Evolutionary conservation across 306 rosid genomes (phyloP), one percentile per base, ranked within the genome.

Genomic region (Canavalia gladiata): DNA sequence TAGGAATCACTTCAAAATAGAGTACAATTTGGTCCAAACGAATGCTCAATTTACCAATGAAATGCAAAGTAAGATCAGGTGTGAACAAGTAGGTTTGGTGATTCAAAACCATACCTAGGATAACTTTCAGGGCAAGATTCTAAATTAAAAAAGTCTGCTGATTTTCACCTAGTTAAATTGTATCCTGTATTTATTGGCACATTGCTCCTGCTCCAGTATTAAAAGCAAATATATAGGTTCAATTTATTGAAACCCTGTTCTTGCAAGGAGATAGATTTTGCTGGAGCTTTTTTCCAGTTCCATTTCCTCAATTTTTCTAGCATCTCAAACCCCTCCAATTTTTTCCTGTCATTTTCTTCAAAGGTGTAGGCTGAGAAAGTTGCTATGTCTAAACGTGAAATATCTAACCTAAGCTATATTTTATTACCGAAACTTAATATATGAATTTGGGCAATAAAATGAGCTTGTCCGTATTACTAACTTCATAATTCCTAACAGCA

Each of bases 401-500:
- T 43, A 80, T 74, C 59, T 8, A 35, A 49, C 43, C 54, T 58
- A 41, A 1, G 41, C 41, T n/a, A 68, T 45, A 54, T 80, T 81
- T 33, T 75, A 46, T 47, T 65, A 70, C 41, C 41, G 0, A 18
- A 18, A 18, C 41, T 29, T n/a, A 68, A 63, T 42, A 62, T 70
- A 62, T 51, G 67, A 59, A 31, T 42, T 62, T 42, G 12, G 30
- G 64, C 10, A 68, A 68, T 74, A 28, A 51, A 68, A 13, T 75
- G 75, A 7, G 46, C 52, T 51, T 52, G 28, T 35, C 57, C 77
- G 11, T 39, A 52, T 12, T 42, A 8, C 57, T 57, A 64, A 57
- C 9, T 72, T 51, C 50, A 8, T n/a, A 52, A 65, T 58, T 76
- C 59, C 68, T 49, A 72, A 59, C 29, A 80, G 60, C 46, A 74